phyloP scores from a whole-genome alignment of 441 rosid genomes.

The Mallotus japonicus region DNA sequence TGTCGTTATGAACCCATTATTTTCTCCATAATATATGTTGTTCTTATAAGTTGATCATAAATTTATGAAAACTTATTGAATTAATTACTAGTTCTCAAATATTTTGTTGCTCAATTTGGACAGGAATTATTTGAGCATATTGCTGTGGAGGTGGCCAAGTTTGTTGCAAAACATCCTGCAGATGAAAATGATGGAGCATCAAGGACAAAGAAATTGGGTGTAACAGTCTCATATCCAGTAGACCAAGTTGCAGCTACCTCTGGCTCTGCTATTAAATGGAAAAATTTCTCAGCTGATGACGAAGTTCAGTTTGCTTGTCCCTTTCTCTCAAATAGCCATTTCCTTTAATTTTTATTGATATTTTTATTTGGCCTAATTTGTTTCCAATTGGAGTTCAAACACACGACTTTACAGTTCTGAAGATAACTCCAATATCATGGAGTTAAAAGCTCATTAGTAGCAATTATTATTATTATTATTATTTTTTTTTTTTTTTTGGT shows the following conservation, averaged over 20 bases:
- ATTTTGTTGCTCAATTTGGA: slow-evolving; percentile 2
- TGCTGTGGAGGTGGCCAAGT: slow-evolving; percentile 46
- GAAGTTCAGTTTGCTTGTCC: slow-evolving; percentile 27
- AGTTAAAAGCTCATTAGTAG: no score
- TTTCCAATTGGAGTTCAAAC: no score
- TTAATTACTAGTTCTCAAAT: background rate
- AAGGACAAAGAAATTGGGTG: slow-evolving; percentile 40
- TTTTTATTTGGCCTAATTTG: no score
- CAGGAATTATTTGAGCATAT: slow-evolving; percentile 49
- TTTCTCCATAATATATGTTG: no score
- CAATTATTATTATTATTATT: no score
- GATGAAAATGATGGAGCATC: slow-evolving; percentile 18
- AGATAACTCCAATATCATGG: no score
- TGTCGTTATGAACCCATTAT: no score
- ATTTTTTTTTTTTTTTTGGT: no score
- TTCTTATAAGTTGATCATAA: no score
- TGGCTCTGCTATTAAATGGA: slow-evolving; percentile 37
- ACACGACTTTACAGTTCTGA: no score
- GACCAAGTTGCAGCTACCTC: slow-evolving; percentile 31
- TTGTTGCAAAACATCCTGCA: slow-evolving; percentile 34
- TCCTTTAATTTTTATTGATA: background rate
- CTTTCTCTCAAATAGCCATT: background rate
- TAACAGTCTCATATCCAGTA: slow-evolving; percentile 39
- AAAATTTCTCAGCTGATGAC: slow-evolving; percentile 35
- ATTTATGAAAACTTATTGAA: no score